phyloP scores from a whole-genome alignment of 73 alveolate genomes.

The Paramecium tetraurelia region DNA sequence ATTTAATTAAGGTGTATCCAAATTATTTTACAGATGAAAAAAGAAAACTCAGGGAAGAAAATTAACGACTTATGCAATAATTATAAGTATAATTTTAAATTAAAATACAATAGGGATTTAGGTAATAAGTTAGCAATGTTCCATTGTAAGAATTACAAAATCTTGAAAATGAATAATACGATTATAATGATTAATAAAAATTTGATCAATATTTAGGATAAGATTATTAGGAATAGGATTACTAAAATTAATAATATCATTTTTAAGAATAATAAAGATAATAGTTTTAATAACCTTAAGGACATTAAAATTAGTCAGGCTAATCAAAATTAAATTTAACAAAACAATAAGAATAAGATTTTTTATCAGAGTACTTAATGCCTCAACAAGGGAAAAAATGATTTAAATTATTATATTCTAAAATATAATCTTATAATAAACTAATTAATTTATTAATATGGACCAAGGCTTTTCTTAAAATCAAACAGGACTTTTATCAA shows the following conservation, averaged over 20 bases:
- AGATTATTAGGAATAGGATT: background rate
- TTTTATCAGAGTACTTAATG: background rate
- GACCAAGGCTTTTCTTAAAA: background rate
- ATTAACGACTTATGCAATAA: background rate
- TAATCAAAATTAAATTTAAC: background rate
- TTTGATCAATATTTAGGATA: background rate
- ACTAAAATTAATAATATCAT: background rate
- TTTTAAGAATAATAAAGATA: background rate
- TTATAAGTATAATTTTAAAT: background rate
- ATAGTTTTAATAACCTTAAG: background rate
- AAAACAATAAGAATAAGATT: background rate
- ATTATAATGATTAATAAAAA: background rate
- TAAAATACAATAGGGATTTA: background rate
- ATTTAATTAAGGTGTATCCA: conserved; percentile 21
- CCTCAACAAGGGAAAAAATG: background rate
- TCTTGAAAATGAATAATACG: background rate
- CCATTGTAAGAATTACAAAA: background rate
- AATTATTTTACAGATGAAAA: conserved; percentile 17
- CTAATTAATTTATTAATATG: background rate
- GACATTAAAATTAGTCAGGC: background rate
- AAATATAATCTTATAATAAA: background rate
- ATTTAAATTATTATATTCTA: background rate
- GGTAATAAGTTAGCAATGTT: background rate
- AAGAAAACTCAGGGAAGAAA: background rate
- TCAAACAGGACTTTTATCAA: background rate